Conservation (phyloP, 1,284 basidiomycete genomes). For the Apiotrichum mycotoxinovorans region DNA sequence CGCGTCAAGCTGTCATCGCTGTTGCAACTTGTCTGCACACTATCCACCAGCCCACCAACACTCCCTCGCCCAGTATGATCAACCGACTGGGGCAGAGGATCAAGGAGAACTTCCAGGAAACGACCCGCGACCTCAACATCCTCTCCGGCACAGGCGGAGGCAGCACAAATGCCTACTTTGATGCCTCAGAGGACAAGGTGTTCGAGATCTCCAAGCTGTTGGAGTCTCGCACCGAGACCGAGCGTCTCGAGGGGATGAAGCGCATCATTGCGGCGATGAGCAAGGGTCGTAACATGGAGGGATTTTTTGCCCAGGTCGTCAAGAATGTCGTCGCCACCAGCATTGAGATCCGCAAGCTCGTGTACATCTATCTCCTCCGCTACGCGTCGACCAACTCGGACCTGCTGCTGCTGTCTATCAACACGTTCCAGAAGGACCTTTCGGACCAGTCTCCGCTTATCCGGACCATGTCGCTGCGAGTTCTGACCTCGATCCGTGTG, state of each 20-base stretch:
- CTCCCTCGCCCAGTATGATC: conserved; percentile 22
- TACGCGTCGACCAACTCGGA: conserved; percentile 92
- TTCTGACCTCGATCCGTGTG: conserved; percentile 85
- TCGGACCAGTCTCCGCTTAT: conserved; percentile 88
- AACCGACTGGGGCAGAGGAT: conserved; percentile 49
- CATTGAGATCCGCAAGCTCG: conserved; percentile 92
- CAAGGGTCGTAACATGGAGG: conserved; percentile 84
- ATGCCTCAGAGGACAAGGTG: conserved; percentile 49
- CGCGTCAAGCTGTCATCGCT: background rate
- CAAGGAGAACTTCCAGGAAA: conserved; percentile 51
- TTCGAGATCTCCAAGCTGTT: conserved; percentile 72
- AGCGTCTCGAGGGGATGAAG: conserved; percentile 91
- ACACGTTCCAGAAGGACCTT: conserved; percentile 97
- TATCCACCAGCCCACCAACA: background rate
- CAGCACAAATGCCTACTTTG: conserved; percentile 43
- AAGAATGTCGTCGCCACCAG: conserved; percentile 87
- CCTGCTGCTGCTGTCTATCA: conserved; percentile 91
- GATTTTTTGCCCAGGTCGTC: conserved; percentile 89
- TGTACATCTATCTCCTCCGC: conserved; percentile 93
- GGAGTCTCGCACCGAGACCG: conserved; percentile 77
- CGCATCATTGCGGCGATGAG: conserved; percentile 89
- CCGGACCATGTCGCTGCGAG: conserved; percentile 88
- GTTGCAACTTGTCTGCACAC: background rate
- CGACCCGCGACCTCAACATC: conserved; percentile 48
- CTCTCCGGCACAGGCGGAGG: conserved; percentile 36